Percentiles rank a stretch among this genome's conserved stretches.
These are phyloP conservation scores for Goffeauzyma gilvescens DNA, from an alignment of 768 basidiomycete species.

Conservation along the genomic window DNA sequence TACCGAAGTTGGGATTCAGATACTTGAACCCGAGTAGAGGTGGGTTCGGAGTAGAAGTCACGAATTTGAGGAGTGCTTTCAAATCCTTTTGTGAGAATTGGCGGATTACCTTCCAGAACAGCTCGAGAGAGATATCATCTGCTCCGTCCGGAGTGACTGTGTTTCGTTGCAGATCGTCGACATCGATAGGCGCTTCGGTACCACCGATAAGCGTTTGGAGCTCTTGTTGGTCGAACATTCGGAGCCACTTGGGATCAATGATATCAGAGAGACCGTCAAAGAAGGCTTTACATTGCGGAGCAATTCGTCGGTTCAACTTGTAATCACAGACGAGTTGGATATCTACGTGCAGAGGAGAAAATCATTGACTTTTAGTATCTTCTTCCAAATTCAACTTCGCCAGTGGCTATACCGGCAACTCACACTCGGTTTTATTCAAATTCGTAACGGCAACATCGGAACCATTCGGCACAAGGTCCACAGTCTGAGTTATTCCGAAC, in stretches of 20 bases:
- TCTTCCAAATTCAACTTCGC: background rate
- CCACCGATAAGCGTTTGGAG: constrained; percentile 79
- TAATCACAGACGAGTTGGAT: constrained; percentile 79
- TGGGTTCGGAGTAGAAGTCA: constrained; percentile 77
- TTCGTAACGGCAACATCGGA: constrained; percentile 65
- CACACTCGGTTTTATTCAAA: constrained; percentile 55
- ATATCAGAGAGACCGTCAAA: constrained; percentile 84
- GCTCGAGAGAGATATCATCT: constrained; percentile 51
- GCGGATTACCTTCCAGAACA: constrained; percentile 76
- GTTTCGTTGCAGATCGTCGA: constrained; percentile 58
- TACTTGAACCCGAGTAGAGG: constrained; percentile 40
- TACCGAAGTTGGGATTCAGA: constrained; percentile 68
- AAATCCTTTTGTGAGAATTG: constrained; percentile 64
- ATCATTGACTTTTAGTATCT: background rate
- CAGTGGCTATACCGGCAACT: constrained; percentile 4
- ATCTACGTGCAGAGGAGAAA: constrained; percentile 32
- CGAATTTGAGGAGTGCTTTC: constrained; percentile 62
- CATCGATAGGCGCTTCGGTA: constrained; percentile 61
- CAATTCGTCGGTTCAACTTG: constrained; percentile 73
- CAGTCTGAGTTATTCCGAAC: constrained; percentile 53
- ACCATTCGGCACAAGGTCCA: constrained; percentile 66
- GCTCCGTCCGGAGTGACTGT: constrained; percentile 61
- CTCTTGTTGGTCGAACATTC: constrained; percentile 97
- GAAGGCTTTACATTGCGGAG: constrained; percentile 45
- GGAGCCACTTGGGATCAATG: constrained; percentile 54